A percentile compares a stretch with the other conserved stretches of the same genome.
phyloP scores from a whole-genome alignment of 306 rosid species.

The Clitoria ternatea region DNA sequence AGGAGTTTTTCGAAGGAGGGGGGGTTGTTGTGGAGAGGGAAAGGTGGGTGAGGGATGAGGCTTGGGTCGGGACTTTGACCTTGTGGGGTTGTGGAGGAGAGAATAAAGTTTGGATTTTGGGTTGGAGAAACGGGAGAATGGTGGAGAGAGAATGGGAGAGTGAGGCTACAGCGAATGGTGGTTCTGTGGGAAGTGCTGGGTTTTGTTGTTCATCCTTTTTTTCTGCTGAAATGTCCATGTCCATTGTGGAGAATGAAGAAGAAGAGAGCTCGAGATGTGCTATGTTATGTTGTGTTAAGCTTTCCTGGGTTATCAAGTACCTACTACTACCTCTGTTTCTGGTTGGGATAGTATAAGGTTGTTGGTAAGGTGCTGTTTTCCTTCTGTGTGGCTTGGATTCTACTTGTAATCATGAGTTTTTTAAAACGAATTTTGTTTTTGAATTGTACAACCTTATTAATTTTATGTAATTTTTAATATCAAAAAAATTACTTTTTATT shows the following conservation, averaged over 20 bases:
- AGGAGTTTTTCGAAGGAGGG: conserved; percentile 47
- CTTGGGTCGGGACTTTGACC: conserved; percentile 75
- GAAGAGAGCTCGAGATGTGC: no score
- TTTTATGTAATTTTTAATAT: no score
- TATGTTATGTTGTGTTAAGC: background rate
- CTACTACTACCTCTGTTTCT: background rate
- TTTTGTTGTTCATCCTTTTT: conserved; percentile 43
- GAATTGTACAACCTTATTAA: no score
- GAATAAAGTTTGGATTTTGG: conserved; percentile 44
- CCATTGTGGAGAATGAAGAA: no score
- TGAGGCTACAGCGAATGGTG: conserved; percentile 58
- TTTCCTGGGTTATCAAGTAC: background rate
- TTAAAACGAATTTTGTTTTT: no score
- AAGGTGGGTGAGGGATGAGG: conserved; percentile 68
- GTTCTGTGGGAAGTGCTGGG: conserved; percentile 9
- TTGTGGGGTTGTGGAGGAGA: conserved; percentile 47
- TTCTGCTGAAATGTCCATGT: background rate
- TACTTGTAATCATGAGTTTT: no score
- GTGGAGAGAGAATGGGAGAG: conserved; percentile 68
- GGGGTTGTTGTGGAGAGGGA: conserved; percentile 55
- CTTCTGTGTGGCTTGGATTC: background rate
- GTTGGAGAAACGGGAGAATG: conserved; percentile 45
- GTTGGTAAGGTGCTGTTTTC: background rate
- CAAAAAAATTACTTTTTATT: no score
- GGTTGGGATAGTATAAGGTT: background rate